Evolutionary conservation across 2,329 filamentous ascomycete species (phyloP), one percentile per base, ranked within the genome.

Genomic region (Aspergillaceae sp.): DNA sequence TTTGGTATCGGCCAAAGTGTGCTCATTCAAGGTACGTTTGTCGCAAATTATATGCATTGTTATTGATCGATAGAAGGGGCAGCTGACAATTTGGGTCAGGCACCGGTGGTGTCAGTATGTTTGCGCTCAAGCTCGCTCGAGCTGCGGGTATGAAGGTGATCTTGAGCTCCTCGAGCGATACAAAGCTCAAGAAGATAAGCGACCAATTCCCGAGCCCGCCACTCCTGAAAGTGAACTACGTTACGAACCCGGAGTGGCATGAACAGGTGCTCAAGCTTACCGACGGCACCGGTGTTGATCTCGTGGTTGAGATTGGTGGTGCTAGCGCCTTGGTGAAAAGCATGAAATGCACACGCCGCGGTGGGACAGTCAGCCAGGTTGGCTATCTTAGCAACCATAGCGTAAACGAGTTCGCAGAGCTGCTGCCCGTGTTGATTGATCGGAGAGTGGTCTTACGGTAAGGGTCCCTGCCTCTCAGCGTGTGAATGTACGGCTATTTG

Each of bases 321-420:
- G 55, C 56, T 1, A 46, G 50, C 1, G 66, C 69, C 0, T 53
- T 73, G 27, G 62, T 70, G 2, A 58, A 63, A 52, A 70, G 66
- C 32, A 55, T 73, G 42, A 57, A 59, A 40, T 71, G 64, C 46
- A 69, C 68, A 4, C 57, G 64, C 7, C 67, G 69, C 1, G 69
- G 71, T 2, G 70, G 69, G 0, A 60, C 60, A 1, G 58, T 74
- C 41, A 72, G 69, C 45, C 66, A 70, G 44, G 67, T 74, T 29
- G 69, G 71, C 4, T 73, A 71, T 48, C 57, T 73, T 2, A 59
- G 61, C 4, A 58, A 59, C 10, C 51, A 60, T 10, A 50, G 66
- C 4, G 50, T 58, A 1, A 49, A 51, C 0, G 50, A 65, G 3
- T 45, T 72, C 9, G 48, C 53, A 2, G 66, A 69, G 34, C 50